Percentiles rank a stretch among this genome's conserved stretches.
Conservation (phyloP, 1,284 basidiomycete genomes). For the Apiotrichum mycotoxinovorans region DNA sequence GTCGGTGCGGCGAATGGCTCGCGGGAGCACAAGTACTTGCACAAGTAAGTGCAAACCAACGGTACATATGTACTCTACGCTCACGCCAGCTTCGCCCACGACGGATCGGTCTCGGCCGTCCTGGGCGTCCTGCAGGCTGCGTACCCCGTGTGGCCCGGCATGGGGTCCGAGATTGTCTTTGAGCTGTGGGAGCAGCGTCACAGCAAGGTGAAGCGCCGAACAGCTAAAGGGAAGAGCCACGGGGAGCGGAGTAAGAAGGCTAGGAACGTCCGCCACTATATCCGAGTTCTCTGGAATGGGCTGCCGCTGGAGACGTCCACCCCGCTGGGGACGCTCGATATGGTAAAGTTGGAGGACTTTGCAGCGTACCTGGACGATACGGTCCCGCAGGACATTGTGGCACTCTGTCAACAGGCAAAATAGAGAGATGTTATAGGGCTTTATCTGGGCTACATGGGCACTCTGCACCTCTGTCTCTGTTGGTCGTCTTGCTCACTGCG, state of each 20-base stretch:
- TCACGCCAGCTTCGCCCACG: slow-evolving; percentile 37
- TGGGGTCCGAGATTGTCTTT: slow-evolving; percentile 44
- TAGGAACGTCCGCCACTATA: too few species aligned
- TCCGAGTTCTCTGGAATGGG: slow-evolving; percentile 34
- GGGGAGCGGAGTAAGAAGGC: too few species aligned
- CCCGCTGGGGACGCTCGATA: slow-evolving; percentile 33
- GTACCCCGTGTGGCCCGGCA: slow-evolving; percentile 41
- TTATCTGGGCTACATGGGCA: too few species aligned
- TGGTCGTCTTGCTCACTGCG: too few species aligned
- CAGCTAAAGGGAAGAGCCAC: too few species aligned
- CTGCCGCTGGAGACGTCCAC: slow-evolving; percentile 33
- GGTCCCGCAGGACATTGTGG: slow-evolving; percentile 24
- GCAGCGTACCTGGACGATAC: slow-evolving; percentile 26
- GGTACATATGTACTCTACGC: too few species aligned
- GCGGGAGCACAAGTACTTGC: slow-evolving; percentile 26
- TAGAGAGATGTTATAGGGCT: too few species aligned
- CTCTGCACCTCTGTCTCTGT: too few species aligned
- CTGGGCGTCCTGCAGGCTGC: slow-evolving; percentile 38
- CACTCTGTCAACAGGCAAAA: slow-evolving; percentile 1
- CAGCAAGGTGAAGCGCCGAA: neutral
- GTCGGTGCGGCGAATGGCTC: slow-evolving; percentile 19
- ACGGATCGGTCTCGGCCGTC: slow-evolving; percentile 37
- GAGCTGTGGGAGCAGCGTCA: slow-evolving; percentile 41
- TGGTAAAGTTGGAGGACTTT: slow-evolving; percentile 27
- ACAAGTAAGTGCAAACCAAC: slow-evolving; percentile 32